Base-by-base conservation (phyloP, 2,329 filamentous ascomycete genomes). In the Colletotrichum godetiae region DNA sequence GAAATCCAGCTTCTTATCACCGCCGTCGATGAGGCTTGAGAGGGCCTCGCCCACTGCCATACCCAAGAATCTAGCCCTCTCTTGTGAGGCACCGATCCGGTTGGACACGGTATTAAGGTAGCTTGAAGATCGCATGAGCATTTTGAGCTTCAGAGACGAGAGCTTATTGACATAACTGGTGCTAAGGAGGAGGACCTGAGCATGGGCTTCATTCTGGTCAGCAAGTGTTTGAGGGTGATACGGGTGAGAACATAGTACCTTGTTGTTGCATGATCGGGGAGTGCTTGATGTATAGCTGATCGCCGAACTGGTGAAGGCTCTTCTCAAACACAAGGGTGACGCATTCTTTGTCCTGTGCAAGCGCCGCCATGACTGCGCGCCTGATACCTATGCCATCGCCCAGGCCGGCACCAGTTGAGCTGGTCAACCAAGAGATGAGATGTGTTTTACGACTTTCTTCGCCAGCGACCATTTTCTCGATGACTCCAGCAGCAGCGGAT, bases 261-360 rank as follows among this genome's bases (percentile, higher is more conserved):
- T 98, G 94, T 87, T 99, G 97, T 78, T 95, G 93, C 52, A 97
- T 80, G n/a, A 93, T 90, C 5, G 95, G 92, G 0, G 93, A 90
- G 81, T 98, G 95, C 71, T 91, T 93, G 77, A 98, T 95, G 78
- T 95, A 97, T 12, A 98, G 85, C 62, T 93, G 91, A 77, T 98
- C 95, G 1, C 94, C 94, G 81, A 98, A 98, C 61, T 93, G 90
- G 52, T 86, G 86, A 61, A 98, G 84, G 61, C 88, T 90, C 78
- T 91, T 94, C 77, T 95, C 91, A 68, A 96, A 80, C 46, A 94
- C 84, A 0, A 80, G 84, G 5, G 87, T 83, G 2, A 94, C 82
- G 24, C 82, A 83, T 1, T 86, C 86, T 72, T 84, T 88, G 59
- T 88, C 85, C 52, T 87, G 81, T 12, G 87, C 85, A 24, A 94